Base-by-base conservation (phyloP, 192 early-diverging fungal genomes). In the Phlyctochytrium arcticum region DNA sequence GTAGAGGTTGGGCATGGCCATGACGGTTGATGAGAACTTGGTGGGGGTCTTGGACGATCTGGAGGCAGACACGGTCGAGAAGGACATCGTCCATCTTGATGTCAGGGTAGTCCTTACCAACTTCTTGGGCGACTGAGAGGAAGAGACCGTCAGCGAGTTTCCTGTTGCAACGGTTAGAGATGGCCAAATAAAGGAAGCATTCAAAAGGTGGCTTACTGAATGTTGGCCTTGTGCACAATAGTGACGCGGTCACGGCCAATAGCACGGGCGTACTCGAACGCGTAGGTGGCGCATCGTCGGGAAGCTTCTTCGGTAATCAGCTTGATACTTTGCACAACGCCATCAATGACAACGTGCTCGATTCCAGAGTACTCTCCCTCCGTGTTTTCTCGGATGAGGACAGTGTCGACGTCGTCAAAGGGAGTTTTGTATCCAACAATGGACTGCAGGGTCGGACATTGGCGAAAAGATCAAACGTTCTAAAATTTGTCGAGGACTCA, bases 1-100 rank as follows among this genome's bases (percentile, higher is more conserved):
- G 67, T 99, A 99, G 70, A 99, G 84, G 88, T 99, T 99, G 53
- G 96, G 96, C 95, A 99, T 97, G 70, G 96, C 96, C 94, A 99
- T 95, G 72, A 99, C 96, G 23, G 91, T 93, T 70, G 92, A 81
- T 36, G 84, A 85, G 67, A 86, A 99, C 58, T 91, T 81, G 50
- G 87, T 79, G 6, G 94, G n/a, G 96, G 79, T 96, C 90, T 82
- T 94, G 89, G 54, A 94, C 92, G 58, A 99, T 94, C 55, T 71
- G 60, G 36, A 96, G 80, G 76, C 96, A 97, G 39, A 92, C 92
- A 61, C 92, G 87, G 81, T 99, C 96, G 65, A 99, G 87, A 48
- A 97, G 81, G 42, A 90, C 84, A 55, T 96, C 92, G 69, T 94
- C 84, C 61, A 97, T 90, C 75, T 89, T 82, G 73, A 99, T 90